Evolutionary conservation across 108 stramenopile species (phyloP).

Genomic region (Nitzschia sp.): DNA sequence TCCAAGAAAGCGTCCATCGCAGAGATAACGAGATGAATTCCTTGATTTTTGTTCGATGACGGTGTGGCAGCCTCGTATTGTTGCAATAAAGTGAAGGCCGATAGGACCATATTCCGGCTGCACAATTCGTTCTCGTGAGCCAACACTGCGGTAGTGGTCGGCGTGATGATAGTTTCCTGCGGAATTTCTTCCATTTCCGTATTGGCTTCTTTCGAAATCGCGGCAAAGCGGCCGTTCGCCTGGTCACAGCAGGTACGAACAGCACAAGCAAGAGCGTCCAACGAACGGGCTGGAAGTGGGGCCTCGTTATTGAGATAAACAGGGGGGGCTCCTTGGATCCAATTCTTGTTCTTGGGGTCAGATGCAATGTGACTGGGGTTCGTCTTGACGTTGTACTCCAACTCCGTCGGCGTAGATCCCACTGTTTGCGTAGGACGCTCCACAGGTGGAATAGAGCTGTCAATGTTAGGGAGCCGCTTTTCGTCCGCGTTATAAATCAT

Average conservation of each 20-base stretch:
- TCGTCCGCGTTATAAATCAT: slow-evolving; percentile 86
- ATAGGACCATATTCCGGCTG: slow-evolving; percentile 84
- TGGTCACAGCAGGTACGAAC: slow-evolving; percentile 87
- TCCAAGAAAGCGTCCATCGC: slow-evolving; percentile 88
- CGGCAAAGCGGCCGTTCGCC: slow-evolving; percentile 73
- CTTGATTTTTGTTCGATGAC: slow-evolving; percentile 61
- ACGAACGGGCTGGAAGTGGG: slow-evolving; percentile 64
- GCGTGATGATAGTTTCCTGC: slow-evolving; percentile 43
- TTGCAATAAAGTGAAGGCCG: slow-evolving; percentile 74
- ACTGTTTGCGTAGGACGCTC: slow-evolving; percentile 28
- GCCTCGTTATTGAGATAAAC: slow-evolving; percentile 90
- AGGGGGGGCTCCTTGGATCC: slow-evolving; percentile 88
- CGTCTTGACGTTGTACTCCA: slow-evolving; percentile 52
- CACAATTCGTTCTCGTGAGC: slow-evolving; percentile 82
- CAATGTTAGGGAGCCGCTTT: slow-evolving; percentile 71
- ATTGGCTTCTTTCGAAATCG: slow-evolving; percentile 57
- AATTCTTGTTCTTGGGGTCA: slow-evolving; percentile 81
- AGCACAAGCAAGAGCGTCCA: slow-evolving; percentile 86
- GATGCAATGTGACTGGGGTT: slow-evolving; percentile 51
- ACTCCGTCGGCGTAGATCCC: slow-evolving; percentile 34
- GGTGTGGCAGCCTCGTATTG: slow-evolving; percentile 57
- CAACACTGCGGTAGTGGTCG: slow-evolving; percentile 68
- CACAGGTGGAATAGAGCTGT: slow-evolving; percentile 60
- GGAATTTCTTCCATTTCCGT: slow-evolving; percentile 39
- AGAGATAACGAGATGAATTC: slow-evolving; percentile 69